Evolutionary conservation across 441 rosid species (phyloP).

Genomic region (Euphorbia schlechtendalii): DNA sequence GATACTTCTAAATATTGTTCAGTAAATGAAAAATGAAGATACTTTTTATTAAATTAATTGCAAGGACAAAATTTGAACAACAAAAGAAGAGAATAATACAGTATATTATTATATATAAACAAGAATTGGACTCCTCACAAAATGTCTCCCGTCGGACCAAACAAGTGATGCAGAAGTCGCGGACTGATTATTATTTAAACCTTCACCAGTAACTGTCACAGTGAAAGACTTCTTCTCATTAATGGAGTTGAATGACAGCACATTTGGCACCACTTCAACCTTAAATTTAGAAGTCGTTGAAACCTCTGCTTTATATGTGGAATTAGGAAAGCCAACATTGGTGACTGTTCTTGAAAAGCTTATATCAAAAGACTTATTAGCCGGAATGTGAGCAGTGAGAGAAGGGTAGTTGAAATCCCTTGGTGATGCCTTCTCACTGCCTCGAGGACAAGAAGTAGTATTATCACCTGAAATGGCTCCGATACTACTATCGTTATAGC

Average conservation of each 20-base stretch:
- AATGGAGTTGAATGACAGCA: too few species aligned
- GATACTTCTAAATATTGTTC: too few species aligned
- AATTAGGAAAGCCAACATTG: constrained; percentile 33
- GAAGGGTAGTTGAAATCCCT: constrained; percentile 45
- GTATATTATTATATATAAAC: neutral
- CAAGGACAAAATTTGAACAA: too few species aligned
- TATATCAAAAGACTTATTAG: constrained; percentile 5
- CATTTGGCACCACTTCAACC: constrained; percentile 25
- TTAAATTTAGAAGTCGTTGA: neutral
- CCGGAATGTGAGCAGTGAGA: constrained; percentile 20
- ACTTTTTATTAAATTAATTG: too few species aligned
- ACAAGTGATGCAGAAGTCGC: constrained; percentile 30
- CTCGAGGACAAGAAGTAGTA: too few species aligned
- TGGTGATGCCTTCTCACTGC: constrained; percentile 9
- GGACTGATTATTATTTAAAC: neutral
- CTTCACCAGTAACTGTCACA: constrained; percentile 27
- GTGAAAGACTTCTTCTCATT: too few species aligned
- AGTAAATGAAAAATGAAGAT: too few species aligned
- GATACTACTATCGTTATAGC: too few species aligned
- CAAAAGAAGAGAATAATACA: too few species aligned
- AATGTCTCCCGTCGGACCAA: constrained; percentile 45
- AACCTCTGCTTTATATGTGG: constrained; percentile 29
- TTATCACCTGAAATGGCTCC: too few species aligned
- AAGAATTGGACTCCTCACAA: too few species aligned
- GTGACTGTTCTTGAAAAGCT: constrained; percentile 32